A percentile compares a stretch with the other conserved stretches of the same genome.
Conservation (phyloP, 2,329 filamentous ascomycete species). For the Balansia obtecta region DNA sequence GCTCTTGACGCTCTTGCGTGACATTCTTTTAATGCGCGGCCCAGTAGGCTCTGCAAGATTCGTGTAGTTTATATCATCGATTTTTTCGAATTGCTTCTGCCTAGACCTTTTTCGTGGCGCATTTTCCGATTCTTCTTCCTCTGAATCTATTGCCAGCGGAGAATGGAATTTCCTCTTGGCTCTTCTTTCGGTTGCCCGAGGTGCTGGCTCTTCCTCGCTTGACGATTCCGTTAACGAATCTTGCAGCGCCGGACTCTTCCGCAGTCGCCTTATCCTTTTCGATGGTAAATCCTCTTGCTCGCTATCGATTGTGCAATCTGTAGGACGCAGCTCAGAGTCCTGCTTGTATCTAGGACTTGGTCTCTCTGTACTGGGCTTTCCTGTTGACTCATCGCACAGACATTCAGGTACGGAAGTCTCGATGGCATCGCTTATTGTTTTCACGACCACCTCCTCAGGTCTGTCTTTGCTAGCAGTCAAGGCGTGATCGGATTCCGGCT, state of each 20-base stretch:
- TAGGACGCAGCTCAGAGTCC: not conserved
- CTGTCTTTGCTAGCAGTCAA: not conserved
- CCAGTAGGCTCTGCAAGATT: constrained; percentile 7
- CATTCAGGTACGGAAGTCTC: not conserved
- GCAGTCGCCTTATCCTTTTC: not conserved
- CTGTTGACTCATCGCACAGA: not conserved
- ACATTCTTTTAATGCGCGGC: constrained; percentile 27
- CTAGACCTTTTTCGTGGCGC: not conserved
- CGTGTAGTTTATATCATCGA: not conserved
- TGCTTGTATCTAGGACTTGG: not conserved
- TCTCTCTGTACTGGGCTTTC: not conserved
- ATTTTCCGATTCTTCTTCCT: not conserved
- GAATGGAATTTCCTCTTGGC: not conserved
- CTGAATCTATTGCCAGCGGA: not conserved
- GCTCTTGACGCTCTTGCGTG: constrained; percentile 31
- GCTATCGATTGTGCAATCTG: not conserved
- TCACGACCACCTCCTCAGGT: too few relatives aligned
- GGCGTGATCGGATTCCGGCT: not conserved
- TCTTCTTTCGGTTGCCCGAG: not conserved
- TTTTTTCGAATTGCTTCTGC: not conserved
- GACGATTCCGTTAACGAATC: not conserved
- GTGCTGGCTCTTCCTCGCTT: not conserved
- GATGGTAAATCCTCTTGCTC: not conserved
- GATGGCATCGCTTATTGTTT: not conserved
- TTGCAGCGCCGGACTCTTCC: not conserved